Base-by-base conservation (phyloP, 2,329 filamentous ascomycete species). In the Nannizziopsis arthrosporioides region DNA sequence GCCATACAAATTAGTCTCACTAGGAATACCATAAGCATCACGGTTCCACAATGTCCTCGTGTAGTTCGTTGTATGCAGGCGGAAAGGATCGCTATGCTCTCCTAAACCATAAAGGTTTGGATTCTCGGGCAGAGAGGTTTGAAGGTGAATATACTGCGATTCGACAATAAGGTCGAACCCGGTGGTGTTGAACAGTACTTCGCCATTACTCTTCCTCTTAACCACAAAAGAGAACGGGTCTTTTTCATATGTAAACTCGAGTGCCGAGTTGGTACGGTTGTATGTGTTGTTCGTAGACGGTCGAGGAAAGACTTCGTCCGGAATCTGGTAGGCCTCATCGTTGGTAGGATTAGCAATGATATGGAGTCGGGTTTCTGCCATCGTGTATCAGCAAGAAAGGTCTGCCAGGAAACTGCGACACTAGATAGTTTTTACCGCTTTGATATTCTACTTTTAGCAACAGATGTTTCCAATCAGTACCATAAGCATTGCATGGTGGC, bases 51-150 rank as follows among this genome's bases (percentile, higher is more conserved):
- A 60, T 0, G 79, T 81, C 41, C 80, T 74, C 42, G 74, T 76
- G 58, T 82, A 82, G 62, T 81, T 73, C 31, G 74, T 78, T 0
- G 77, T 80, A 54, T 78, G 77, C 44, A 85, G 69, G 39, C 74
- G 72, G 57, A 84, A 78, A 0, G 77, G 69, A 53, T 85, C 82
- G 3, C 77, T 79, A 60, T 85, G 79, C 65, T 87, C 82, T 31
- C 83, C 84, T 2, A 87, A 71, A 0, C 84, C 84, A 58, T 87
- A 87, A 9, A 88, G 67, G 56, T 81, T 77, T 0, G 82, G 81
- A 49, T 77, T 69, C 1, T 73, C 62, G 0, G 84, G 82, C 7
- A 88, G 68, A 38, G 69, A 73, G 3, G 82, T 86, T 35, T 80
- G 73, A 49, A 87, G 69, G 27, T 80, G 75, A n/a, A 88, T 62